Evolutionary conservation across 768 basidiomycete species (phyloP).

Genomic region (Auriculariales sp.): DNA sequence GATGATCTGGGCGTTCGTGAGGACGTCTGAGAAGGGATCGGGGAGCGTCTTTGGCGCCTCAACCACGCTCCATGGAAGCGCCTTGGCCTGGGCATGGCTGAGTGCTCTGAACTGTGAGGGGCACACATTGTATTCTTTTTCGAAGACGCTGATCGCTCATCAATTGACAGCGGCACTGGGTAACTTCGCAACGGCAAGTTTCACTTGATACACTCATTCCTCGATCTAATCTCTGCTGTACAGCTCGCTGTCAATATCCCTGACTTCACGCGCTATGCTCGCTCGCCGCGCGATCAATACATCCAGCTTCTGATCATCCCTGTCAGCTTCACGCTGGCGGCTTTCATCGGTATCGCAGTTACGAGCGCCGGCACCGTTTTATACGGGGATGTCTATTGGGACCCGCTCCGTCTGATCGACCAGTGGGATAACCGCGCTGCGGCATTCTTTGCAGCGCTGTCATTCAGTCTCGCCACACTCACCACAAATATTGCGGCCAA

Average conservation of each 20-base stretch:
- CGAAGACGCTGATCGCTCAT: too few species aligned
- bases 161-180: slow-evolving; percentile 67
- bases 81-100: slow-evolving; percentile 67
- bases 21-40: slow-evolving; percentile 32
- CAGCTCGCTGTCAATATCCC: slow-evolving; percentile 42
- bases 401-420: slow-evolving; percentile 62
- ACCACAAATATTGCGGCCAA: slow-evolving; percentile 67
- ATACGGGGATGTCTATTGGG: slow-evolving; percentile 43
- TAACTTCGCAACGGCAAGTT: slow-evolving; percentile 38
- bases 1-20: slow-evolving; percentile 66
- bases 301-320: slow-evolving; percentile 68
- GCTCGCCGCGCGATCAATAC: slow-evolving; percentile 35
- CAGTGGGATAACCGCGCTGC: slow-evolving; percentile 76
- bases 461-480: slow-evolving; percentile 58
- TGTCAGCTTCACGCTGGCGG: slow-evolving; percentile 56
- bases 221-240: background rate
- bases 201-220: slow-evolving; percentile 1
- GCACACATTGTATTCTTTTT: too few species aligned
- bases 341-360: slow-evolving; percentile 70
- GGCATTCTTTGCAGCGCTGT: slow-evolving; percentile 69
- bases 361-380: slow-evolving; percentile 52
- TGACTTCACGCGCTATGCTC: slow-evolving; percentile 78
- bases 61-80: slow-evolving; percentile 34
- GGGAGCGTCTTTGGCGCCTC: slow-evolving; percentile 41
- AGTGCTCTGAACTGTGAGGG: slow-evolving; percentile 60